phyloP scores from a whole-genome alignment of 768 basidiomycete genomes.

The Crassisporium funariophilum region DNA sequence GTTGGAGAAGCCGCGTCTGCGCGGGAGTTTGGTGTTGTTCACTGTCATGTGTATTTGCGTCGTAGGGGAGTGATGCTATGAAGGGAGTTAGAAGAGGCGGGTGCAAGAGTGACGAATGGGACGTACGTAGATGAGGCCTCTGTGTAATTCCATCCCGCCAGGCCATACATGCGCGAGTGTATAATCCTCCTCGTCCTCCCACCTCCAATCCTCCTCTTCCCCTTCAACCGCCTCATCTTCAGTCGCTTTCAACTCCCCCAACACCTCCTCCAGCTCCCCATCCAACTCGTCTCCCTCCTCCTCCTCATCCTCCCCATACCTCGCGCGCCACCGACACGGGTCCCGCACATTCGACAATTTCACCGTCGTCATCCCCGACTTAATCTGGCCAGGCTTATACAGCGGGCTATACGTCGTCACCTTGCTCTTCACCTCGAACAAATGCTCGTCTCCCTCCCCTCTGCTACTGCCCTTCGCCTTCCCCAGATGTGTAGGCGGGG shows the following conservation, averaged over 20 bases:
- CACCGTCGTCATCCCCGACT: conserved; percentile 45
- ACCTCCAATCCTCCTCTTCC: conserved; percentile 55
- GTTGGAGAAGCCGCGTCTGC: conserved; percentile 61
- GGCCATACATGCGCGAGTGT: conserved; percentile 63
- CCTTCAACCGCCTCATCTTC: conserved; percentile 28
- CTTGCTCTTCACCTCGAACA: conserved; percentile 63
- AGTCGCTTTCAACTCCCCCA: conserved; percentile 38
- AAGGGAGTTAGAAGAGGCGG: conserved; percentile 5
- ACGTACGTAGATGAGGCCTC: conserved; percentile 69
- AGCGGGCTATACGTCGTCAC: conserved; percentile 40
- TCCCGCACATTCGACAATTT: conserved; percentile 56
- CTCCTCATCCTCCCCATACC: conserved; percentile 11
- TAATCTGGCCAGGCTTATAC: conserved; percentile 56
- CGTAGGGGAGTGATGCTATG: conserved; percentile 53
- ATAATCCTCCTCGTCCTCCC: conserved; percentile 73
- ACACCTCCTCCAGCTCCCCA: conserved; percentile 38
- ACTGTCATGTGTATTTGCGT: conserved; percentile 66
- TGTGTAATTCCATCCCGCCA: conserved; percentile 39
- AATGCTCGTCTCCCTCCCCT: conserved; percentile 45
- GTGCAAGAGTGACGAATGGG: neutral
- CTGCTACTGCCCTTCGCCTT: conserved; percentile 17
- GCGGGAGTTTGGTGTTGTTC: conserved; percentile 51
- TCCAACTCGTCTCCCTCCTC: conserved; percentile 32
- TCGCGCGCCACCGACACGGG: conserved; percentile 46
- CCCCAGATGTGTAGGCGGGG: conserved; percentile 11